Conservation (phyloP, 1,284 basidiomycete species). For the Phylloporus sp. region DNA sequence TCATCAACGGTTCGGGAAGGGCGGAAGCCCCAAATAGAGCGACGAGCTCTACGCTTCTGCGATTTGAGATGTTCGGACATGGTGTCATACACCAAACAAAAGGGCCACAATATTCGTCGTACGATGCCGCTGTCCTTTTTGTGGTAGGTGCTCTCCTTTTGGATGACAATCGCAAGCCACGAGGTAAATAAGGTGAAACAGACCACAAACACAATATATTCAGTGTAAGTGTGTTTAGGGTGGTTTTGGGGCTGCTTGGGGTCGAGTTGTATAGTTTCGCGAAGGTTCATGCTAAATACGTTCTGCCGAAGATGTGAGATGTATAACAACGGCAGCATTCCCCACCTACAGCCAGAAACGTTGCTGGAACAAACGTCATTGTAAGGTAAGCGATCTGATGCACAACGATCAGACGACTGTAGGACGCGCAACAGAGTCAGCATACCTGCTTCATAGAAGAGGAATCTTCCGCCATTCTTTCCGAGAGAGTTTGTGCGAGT, state of each 20-base stretch:
- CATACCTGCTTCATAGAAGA: slow-evolving; percentile 49
- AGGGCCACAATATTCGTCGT: no score
- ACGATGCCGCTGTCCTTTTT: no score
- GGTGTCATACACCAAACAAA: no score
- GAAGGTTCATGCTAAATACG: slow-evolving; percentile 35
- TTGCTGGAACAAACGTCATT: slow-evolving; percentile 31
- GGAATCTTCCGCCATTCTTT: slow-evolving; percentile 47
- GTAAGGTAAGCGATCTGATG: slow-evolving; percentile 33
- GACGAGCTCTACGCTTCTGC: no score
- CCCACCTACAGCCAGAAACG: slow-evolving; percentile 41
- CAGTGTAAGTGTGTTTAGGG: slow-evolving; percentile 4
- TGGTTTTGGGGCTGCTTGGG: not conserved
- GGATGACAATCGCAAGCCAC: no score
- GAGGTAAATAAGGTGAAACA: no score
- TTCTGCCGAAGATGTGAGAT: slow-evolving; percentile 27
- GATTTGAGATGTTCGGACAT: no score
- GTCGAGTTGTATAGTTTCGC: not conserved
- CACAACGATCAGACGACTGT: not conserved
- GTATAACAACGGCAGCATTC: not conserved
- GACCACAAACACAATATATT: slow-evolving; percentile 14
- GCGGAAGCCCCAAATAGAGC: no score
- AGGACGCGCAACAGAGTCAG: not conserved
- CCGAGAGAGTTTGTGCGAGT: slow-evolving; percentile 45
- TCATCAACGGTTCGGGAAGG: no score
- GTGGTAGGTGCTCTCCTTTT: no score